These are phyloP conservation scores for Phlebopus sp. DNA, from an alignment of 1,284 basidiomycete species.

Conservation along the genomic window DNA sequence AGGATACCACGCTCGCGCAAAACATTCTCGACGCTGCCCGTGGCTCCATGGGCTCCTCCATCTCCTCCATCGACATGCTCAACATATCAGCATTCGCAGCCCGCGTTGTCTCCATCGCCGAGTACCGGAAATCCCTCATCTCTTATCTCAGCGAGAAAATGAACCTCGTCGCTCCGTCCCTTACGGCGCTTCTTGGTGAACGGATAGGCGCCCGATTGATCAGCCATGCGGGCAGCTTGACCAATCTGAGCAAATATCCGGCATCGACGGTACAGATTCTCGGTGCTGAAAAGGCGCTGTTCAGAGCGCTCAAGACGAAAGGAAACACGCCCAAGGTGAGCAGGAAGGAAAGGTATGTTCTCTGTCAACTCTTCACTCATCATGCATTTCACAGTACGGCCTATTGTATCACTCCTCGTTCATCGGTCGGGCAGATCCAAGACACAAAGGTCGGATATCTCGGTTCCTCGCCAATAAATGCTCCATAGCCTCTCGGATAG, in stretches of 20 bases:
- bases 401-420: slow-evolving; percentile 93
- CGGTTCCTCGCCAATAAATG: slow-evolving; percentile 99
- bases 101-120: slow-evolving; percentile 88
- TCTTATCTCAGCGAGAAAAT: slow-evolving; percentile 95
- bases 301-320: slow-evolving; percentile 98
- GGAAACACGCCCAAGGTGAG: slow-evolving; percentile 95
- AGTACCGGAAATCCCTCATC: slow-evolving; percentile 92
- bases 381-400: slow-evolving; percentile 63
- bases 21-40: slow-evolving; percentile 94
- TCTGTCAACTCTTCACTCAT: not conserved
- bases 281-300: slow-evolving; percentile 97
- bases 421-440: slow-evolving; percentile 92
- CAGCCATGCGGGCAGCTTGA: slow-evolving; percentile 96
- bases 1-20: slow-evolving; percentile 85
- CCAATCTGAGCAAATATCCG: slow-evolving; percentile 97
- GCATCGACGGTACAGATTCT: slow-evolving; percentile 98
- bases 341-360: not conserved
- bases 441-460: slow-evolving; percentile 97
- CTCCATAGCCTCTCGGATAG: slow-evolving; percentile 96
- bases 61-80: slow-evolving; percentile 93
- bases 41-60: slow-evolving; percentile 93
- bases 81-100: slow-evolving; percentile 94
- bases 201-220: slow-evolving; percentile 94
- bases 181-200: slow-evolving; percentile 94
- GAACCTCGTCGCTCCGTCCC: slow-evolving; percentile 95